A percentile compares a stretch with the other conserved stretches of the same genome.
Evolutionary conservation across 805 yeast species (phyloP).

Genomic region (Candida manassasensis): DNA sequence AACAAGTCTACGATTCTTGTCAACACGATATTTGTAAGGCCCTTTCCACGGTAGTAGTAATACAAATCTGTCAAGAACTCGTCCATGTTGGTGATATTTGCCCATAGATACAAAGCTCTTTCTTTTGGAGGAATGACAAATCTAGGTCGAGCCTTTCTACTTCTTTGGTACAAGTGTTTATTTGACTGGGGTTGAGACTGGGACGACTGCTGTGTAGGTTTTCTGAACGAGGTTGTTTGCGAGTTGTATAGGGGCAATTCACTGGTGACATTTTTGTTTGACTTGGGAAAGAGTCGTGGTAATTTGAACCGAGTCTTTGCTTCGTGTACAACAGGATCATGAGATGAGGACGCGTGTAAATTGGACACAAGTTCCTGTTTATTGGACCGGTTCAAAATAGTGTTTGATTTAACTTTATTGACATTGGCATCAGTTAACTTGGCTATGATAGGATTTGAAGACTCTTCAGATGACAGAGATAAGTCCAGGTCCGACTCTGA

Average conservation of each 20-base stretch:
- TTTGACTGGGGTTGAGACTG: background rate
- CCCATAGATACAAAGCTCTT: slow-evolving; percentile 92
- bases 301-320: too few species aligned
- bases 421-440: slow-evolving; percentile 2
- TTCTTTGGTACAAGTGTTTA: slow-evolving; percentile 8
- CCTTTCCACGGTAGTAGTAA: slow-evolving; percentile 79
- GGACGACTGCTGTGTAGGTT: slow-evolving; percentile 6
- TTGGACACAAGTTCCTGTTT: too few species aligned
- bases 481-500: slow-evolving; percentile 33
- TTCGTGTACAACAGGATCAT: too few species aligned
- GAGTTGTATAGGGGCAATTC: slow-evolving; percentile 16
- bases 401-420: too few species aligned
- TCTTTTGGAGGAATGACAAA: slow-evolving; percentile 48
- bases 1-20: slow-evolving; percentile 61
- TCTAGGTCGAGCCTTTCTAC: slow-evolving; percentile 8
- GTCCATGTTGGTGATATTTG: slow-evolving; percentile 90
- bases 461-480: slow-evolving; percentile 19
- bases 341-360: too few species aligned
- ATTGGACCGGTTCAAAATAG: too few species aligned
- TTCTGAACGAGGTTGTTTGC: slow-evolving; percentile 10
- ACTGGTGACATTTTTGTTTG: slow-evolving; percentile 2
- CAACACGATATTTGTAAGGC: slow-evolving; percentile 72
- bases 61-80: slow-evolving; percentile 79
- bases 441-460: slow-evolving; percentile 12
- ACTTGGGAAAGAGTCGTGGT: slow-evolving; percentile 5